A percentile compares a stretch with the other conserved stretches of the same genome.
These are phyloP conservation scores for Teratosphaeria viscida DNA, from an alignment of 2,329 filamentous ascomycete species.

Conservation along the genomic window DNA sequence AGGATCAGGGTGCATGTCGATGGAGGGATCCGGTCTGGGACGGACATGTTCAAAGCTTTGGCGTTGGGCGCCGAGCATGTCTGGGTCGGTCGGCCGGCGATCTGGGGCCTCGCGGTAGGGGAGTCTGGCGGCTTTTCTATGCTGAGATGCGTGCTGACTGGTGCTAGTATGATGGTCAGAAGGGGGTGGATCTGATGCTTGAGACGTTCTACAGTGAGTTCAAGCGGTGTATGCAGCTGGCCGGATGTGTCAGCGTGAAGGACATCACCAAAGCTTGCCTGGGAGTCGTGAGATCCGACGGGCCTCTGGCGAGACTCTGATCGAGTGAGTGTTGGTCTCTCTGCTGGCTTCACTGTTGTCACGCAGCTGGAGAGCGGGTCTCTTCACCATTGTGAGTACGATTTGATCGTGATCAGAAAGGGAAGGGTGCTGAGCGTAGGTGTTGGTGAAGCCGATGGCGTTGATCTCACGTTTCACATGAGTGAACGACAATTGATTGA, in stretches of 20 bases:
- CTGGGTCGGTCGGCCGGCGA: slow-evolving; percentile 38
- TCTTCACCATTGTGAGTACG: no score
- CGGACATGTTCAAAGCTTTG: slow-evolving; percentile 49
- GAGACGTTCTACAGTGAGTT: slow-evolving; percentile 24
- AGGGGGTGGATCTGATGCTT: slow-evolving; percentile 32
- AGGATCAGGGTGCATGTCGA: slow-evolving; percentile 54
- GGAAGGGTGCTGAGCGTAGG: no score
- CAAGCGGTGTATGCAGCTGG: slow-evolving; percentile 28
- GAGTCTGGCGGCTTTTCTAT: neutral
- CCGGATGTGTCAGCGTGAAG: slow-evolving; percentile 24
- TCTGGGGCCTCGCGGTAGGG: slow-evolving; percentile 41
- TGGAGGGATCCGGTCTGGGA: slow-evolving; percentile 45
- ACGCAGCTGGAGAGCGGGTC: neutral
- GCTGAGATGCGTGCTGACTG: slow-evolving; percentile 2
- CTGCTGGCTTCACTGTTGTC: neutral
- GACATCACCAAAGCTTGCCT: slow-evolving; percentile 26
- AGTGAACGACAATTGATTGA: no score
- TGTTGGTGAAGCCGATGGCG: no score
- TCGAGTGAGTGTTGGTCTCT: neutral
- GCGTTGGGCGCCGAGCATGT: slow-evolving; percentile 42
- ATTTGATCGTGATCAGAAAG: no score
- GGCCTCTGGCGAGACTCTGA: slow-evolving; percentile 25
- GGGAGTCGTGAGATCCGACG: slow-evolving; percentile 21
- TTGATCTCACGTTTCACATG: no score
- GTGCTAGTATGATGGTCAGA: slow-evolving; percentile 26